These are phyloP conservation scores for Mycena kentingensis DNA, from an alignment of 768 basidiomycete species.

Conservation along the genomic window DNA sequence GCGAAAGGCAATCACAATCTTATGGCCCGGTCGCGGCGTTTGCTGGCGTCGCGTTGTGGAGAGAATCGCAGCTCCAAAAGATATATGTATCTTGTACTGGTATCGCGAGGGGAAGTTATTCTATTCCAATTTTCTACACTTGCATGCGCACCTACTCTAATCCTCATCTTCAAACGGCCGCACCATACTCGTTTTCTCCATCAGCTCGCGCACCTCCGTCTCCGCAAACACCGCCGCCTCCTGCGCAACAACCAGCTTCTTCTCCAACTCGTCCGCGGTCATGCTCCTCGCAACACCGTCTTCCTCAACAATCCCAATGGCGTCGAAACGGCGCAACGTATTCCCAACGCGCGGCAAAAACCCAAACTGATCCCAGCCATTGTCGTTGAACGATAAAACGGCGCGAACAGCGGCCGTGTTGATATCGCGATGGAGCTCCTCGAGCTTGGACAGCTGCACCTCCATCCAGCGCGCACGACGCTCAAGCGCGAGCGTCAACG, in stretches of 20 bases:
- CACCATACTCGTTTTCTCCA: constrained; percentile 65
- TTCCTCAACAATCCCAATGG: constrained; percentile 58
- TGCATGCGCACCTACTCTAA: too few relatives aligned
- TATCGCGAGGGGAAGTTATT: too few relatives aligned
- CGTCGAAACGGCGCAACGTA: constrained; percentile 68
- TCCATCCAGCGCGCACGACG: constrained; percentile 95
- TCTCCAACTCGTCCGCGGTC: constrained; percentile 73
- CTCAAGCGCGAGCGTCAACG: constrained; percentile 79
- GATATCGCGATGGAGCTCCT: constrained; percentile 87
- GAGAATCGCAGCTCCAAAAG: constrained; percentile 43
- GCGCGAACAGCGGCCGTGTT: constrained; percentile 85
- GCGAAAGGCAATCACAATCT: constrained; percentile 34
- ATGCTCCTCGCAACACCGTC: constrained; percentile 51
- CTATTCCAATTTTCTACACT: too few relatives aligned
- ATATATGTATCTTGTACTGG: too few relatives aligned
- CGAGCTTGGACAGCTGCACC: constrained; percentile 83
- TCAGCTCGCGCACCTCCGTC: constrained; percentile 70
- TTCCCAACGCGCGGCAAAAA: constrained; percentile 73
- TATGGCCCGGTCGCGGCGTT: constrained; percentile 55
- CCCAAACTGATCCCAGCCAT: constrained; percentile 74
- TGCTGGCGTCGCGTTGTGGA: constrained; percentile 49
- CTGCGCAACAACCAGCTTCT: constrained; percentile 68
- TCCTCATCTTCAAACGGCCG: constrained; percentile 45
- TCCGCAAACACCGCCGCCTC: constrained; percentile 73
- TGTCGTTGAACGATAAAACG: constrained; percentile 81